Base-by-base conservation (phyloP, 2,329 filamentous ascomycete genomes). In the Fusarium sp. region DNA sequence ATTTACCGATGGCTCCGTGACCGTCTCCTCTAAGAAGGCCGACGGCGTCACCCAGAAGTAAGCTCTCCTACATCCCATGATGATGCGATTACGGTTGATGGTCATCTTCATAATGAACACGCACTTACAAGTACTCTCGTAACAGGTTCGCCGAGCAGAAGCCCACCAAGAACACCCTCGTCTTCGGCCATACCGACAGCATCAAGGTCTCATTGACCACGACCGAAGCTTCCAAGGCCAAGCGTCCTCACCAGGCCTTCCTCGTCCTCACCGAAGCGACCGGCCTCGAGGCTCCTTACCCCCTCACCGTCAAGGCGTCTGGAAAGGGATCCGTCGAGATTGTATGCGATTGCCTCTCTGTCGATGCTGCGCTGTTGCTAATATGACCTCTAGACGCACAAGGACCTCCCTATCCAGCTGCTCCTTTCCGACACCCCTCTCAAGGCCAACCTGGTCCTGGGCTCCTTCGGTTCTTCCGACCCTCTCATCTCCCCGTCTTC, bases 211-310 rank as follows among this genome's bases (percentile, higher is more conserved):
- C 91, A 76, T 86, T 99, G 79, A 97, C 95, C 37, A 89, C 94
- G 10, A 93, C 93, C 81, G 94, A 98, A 80, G 92, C 90, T 81
- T 91, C 92, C 84, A 92, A 91, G 77, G 89, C 90, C 56, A 96
- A 95, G 88, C 91, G 94, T 75, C 95, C 97, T 77, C 97, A 99
- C 84, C 97, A 99, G 85, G 95, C 95, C 7, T 98, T 98, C 86
- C 88, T 99, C 64, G 88, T 97, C 18, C 84, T 99, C 67, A 92
- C 90, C 78, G 95, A 98, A 77, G 86, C 88, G 14, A 92, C 92
- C 13, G 94, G 94, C 39, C 87, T 99, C 56, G 95, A 98, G 83
- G 92, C 95, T 27, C 95, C 95, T 1, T 98, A 96, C 79, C 91
- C 95, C 2, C 88, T 99, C 78, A 92, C 86, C 13, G 86, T 97